Evolutionary conservation across 352 stramenopile genomes (phyloP), one percentile per base, ranked within the genome.

Genomic region (Pythium sp.): DNA sequence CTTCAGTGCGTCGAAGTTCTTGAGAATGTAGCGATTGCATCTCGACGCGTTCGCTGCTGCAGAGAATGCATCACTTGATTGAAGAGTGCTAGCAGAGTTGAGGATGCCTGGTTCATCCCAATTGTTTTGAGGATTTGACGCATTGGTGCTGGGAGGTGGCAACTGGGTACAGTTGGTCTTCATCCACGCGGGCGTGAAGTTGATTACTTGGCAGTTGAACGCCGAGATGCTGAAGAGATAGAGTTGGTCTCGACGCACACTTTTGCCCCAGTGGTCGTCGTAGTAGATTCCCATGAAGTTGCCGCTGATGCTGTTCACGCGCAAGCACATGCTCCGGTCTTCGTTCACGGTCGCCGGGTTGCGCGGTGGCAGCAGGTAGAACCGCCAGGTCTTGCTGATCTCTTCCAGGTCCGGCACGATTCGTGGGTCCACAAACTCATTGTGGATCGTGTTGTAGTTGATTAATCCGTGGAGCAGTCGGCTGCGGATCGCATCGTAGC

Each of bases 371-470:
- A 69, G 57, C 36, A 73, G 71, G 61, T 69, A 73, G 64, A 81
- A 81, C 20, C 75, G 75, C 30, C 68, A 80, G 24, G 30, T 64
- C n/a, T 65, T 36, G 6, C 73, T 76, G 18, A 86, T 72, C 24
- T 62, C 24, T 18, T 73, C 72, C 12, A 85, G 59, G 22, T 79
- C 70, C 12, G 66, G 66, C 9, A 85, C 59, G n/a, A 58, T 70
- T 18, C 70, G 62, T 8, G 75, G 20, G 15, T 83, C 54, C 28
- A 82, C 22, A 26, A 80, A 58, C 20, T 82, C 77, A n/a, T 80
- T 69, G 43, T 65, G 73, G 9, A 79, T 65, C 24, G 77, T 69
- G 56, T 81, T 61, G 58, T 84, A 86, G 67, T 84, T 86, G 71
- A 87, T 84, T 1, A 59, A 62, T 12, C 69, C 69, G 0, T 80